Percentiles rank a stretch among this genome's conserved stretches.
These are phyloP conservation scores for Barnettozyma californica DNA, from an alignment of 805 yeast species.

Conservation along the genomic window DNA sequence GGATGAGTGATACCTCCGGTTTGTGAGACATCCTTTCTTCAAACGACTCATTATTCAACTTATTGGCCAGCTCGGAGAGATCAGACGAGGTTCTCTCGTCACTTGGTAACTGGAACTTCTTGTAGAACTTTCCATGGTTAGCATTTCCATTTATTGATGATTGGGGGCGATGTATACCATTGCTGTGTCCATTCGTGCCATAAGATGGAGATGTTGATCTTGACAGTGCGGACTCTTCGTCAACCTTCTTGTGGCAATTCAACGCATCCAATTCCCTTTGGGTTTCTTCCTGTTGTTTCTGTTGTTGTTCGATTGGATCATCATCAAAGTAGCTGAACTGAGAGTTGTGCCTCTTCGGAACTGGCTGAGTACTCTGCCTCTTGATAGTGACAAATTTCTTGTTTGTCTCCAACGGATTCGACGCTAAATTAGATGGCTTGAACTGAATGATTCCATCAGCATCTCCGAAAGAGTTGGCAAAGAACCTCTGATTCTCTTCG, in stretches of 20 bases:
- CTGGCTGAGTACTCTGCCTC: constrained; percentile 36
- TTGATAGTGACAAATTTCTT: constrained; percentile 67
- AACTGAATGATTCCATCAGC: constrained; percentile 16
- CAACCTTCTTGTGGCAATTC: background rate
- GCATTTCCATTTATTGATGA: constrained; percentile 1
- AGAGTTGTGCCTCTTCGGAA: constrained; percentile 12
- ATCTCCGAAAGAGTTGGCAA: constrained; percentile 2
- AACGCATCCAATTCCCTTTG: constrained; percentile 4
- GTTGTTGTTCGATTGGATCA: constrained; percentile 13
- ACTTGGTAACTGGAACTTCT: constrained; percentile 15
- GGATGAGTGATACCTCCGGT: background rate
- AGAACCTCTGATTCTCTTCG: background rate
- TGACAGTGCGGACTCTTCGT: constrained; percentile 6
- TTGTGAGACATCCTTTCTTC: background rate
- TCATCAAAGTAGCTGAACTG: constrained; percentile 14
- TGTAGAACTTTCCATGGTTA: constrained; percentile 8
- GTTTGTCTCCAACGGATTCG: constrained; percentile 62
- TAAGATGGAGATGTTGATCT: constrained; percentile 19
- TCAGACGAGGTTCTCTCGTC: constrained; percentile 13
- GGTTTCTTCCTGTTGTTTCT: constrained; percentile 6
- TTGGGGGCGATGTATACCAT: background rate
- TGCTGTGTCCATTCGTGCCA: constrained; percentile 12
- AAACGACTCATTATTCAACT: constrained; percentile 1
- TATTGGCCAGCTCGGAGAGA: constrained; percentile 11
- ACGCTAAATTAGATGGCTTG: constrained; percentile 51